phyloP scores from a whole-genome alignment of 2,329 filamentous ascomycete genomes.

The Ceratocystis alfenasii region DNA sequence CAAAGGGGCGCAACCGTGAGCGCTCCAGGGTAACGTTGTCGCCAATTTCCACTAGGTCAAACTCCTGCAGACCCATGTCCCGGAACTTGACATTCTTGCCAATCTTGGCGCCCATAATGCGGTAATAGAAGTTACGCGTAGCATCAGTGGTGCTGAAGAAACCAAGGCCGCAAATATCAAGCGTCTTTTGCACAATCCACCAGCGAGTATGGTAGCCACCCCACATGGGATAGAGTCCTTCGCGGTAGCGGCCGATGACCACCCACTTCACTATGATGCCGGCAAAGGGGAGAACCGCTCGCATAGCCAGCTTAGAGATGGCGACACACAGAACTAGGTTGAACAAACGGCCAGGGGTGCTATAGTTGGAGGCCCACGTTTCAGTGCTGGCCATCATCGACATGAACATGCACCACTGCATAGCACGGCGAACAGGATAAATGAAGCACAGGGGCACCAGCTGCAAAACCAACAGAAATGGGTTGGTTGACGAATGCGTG shows the following conservation, averaged over 20 bases:
- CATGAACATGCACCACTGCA: slow-evolving; percentile 43
- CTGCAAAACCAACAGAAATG: slow-evolving; percentile 38
- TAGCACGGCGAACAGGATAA: slow-evolving; percentile 40
- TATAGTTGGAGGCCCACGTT: slow-evolving; percentile 31
- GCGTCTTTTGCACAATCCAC: slow-evolving; percentile 46
- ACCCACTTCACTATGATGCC: slow-evolving; percentile 44
- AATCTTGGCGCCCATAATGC: slow-evolving; percentile 42
- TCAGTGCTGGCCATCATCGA: slow-evolving; percentile 35
- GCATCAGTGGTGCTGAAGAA: slow-evolving; percentile 34
- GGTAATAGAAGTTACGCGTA: slow-evolving; percentile 36
- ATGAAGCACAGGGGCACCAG: slow-evolving; percentile 39
- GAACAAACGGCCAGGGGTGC: slow-evolving; percentile 36
- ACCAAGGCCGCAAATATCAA: slow-evolving; percentile 38
- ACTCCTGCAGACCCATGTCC: slow-evolving; percentile 40
- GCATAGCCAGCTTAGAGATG: slow-evolving; percentile 33
- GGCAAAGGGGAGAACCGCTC: slow-evolving; percentile 34
- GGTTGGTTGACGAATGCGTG: slow-evolving; percentile 39
- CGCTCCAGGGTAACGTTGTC: slow-evolving; percentile 38
- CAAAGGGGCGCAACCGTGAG: slow-evolving; percentile 42
- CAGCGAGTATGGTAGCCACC: slow-evolving; percentile 45
- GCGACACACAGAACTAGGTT: slow-evolving; percentile 37
- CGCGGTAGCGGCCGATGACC: slow-evolving; percentile 40
- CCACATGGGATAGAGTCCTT: slow-evolving; percentile 49
- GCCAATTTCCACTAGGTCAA: slow-evolving; percentile 43
- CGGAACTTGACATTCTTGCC: slow-evolving; percentile 40